phyloP scores from a whole-genome alignment of 306 rosid species.

The Cyamopsis tetragonoloba region DNA sequence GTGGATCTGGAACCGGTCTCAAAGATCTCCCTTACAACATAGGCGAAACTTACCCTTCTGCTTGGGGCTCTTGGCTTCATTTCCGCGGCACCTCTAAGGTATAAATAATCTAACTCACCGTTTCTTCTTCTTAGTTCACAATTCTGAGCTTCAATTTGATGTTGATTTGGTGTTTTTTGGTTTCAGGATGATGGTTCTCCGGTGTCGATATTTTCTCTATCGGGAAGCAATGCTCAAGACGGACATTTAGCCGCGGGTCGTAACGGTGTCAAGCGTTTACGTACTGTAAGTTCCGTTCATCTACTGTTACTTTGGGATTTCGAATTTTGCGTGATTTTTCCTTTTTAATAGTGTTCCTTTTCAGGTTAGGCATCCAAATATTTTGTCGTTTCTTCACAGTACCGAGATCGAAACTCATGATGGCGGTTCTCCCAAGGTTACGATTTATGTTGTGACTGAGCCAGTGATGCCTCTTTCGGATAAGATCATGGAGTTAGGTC shows the following conservation, averaged over 20 bases:
- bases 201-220: conserved; percentile 78
- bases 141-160: too few relatives aligned
- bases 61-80: conserved; percentile 99
- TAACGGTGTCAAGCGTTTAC: conserved; percentile 87
- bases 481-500: conserved; percentile 79
- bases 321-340: neutral
- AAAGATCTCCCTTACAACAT: conserved; percentile 93
- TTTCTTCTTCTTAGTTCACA: neutral
- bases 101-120: neutral
- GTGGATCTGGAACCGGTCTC: conserved; percentile 86
- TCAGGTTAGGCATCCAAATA: conserved; percentile 99
- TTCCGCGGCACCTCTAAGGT: conserved; percentile 89
- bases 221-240: conserved; percentile 86
- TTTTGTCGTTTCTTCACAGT: conserved; percentile 94
- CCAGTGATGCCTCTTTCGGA: conserved; percentile 89
- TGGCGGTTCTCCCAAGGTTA: conserved; percentile 66
- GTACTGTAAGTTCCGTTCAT: conserved; percentile 45
- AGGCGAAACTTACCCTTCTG: conserved; percentile 79
- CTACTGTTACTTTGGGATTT: neutral
- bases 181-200: conserved; percentile 87
- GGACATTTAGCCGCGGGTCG: conserved; percentile 94
- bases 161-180: conserved; percentile 5
- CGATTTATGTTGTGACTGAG: conserved; percentile 90
- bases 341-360: conserved; percentile 24
- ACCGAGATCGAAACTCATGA: conserved; percentile 73